Conservation (phyloP, 2,329 filamentous ascomycete genomes). For the Mycocentrospora acerina region DNA sequence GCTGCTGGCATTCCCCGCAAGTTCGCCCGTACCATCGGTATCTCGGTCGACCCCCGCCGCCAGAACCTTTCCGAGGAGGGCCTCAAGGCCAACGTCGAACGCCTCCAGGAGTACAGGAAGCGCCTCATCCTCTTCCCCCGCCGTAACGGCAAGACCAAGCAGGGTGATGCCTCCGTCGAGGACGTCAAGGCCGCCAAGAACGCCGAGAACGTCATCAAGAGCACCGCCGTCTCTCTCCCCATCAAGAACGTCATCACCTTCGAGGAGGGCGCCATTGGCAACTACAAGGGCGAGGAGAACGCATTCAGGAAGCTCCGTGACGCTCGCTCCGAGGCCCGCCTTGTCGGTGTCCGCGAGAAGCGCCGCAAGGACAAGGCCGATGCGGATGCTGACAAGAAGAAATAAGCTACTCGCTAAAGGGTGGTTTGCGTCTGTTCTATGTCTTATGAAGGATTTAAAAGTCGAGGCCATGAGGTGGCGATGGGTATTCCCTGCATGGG, state of each 20-base stretch:
- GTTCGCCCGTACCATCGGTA: slow-evolving; percentile 93
- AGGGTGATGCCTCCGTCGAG: slow-evolving; percentile 83
- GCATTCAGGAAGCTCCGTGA: slow-evolving; percentile 86
- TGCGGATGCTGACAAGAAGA: slow-evolving; percentile 76
- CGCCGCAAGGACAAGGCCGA: slow-evolving; percentile 84
- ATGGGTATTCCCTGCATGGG: slow-evolving; percentile 39
- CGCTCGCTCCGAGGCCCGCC: slow-evolving; percentile 79
- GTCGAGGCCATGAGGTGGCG: slow-evolving; percentile 30
- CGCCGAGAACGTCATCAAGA: slow-evolving; percentile 53
- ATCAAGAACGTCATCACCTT: slow-evolving; percentile 72
- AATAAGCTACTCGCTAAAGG: slow-evolving; percentile 57
- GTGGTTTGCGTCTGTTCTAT: slow-evolving; percentile 26
- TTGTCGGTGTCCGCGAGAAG: slow-evolving; percentile 87
- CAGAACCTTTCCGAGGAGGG: slow-evolving; percentile 97
- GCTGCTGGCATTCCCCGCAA: slow-evolving; percentile 94
- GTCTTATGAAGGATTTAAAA: slow-evolving; percentile 35
- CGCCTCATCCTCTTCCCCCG: slow-evolving; percentile 97
- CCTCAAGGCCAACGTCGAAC: slow-evolving; percentile 90
- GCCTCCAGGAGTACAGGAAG: slow-evolving; percentile 96
- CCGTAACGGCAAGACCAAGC: slow-evolving; percentile 89
- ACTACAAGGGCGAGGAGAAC: slow-evolving; percentile 70
- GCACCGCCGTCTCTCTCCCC: slow-evolving; percentile 65
- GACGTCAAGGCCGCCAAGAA: slow-evolving; percentile 71
- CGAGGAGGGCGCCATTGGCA: slow-evolving; percentile 78
- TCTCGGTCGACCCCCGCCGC: slow-evolving; percentile 92